phyloP scores from a whole-genome alignment of 73 alveolate species.

The Paraurostyla sp. region DNA sequence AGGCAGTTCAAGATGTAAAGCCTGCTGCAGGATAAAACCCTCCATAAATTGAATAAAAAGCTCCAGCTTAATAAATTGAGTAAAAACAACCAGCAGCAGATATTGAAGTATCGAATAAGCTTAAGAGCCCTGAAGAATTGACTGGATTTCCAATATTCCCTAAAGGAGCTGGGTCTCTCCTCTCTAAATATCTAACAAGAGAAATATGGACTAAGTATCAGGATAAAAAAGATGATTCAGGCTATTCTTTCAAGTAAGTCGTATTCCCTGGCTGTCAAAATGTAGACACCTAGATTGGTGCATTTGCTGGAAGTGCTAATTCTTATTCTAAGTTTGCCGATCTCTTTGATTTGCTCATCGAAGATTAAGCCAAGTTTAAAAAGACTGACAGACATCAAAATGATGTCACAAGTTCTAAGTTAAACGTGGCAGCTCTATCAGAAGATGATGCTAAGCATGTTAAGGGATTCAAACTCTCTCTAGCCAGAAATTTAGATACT shows the following conservation, averaged over 20 bases:
- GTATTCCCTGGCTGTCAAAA: slow-evolving; percentile 64
- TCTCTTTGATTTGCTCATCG: slow-evolving; percentile 45
- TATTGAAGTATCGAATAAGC: neutral
- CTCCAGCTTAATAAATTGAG: too few species aligned
- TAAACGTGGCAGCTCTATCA: slow-evolving; percentile 51
- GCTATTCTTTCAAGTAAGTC: slow-evolving; percentile 46
- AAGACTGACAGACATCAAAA: slow-evolving; percentile 61
- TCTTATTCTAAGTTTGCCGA: slow-evolving; percentile 35
- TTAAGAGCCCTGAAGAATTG: slow-evolving; percentile 48
- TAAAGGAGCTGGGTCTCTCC: slow-evolving; percentile 17
- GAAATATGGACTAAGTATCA: slow-evolving; percentile 37
- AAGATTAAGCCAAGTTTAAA: slow-evolving; percentile 41
- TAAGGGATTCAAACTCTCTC: slow-evolving; percentile 49
- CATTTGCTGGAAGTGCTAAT: slow-evolving; percentile 50
- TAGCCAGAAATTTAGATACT: slow-evolving; percentile 64
- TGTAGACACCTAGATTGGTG: slow-evolving; percentile 58
- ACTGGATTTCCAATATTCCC: slow-evolving; percentile 60
- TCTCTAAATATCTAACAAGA: slow-evolving; percentile 8
- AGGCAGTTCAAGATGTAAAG: too few species aligned
- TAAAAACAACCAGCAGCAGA: slow-evolving; percentile 24
- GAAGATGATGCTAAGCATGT: slow-evolving; percentile 61
- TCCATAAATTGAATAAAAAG: neutral
- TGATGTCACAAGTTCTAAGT: slow-evolving; percentile 54
- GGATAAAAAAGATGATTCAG: slow-evolving; percentile 44
- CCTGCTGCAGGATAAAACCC: neutral